Percentiles rank a stretch among this genome's conserved stretches.
phyloP scores from a whole-genome alignment of 805 yeast species.

The Gaillardinia entomophila region DNA sequence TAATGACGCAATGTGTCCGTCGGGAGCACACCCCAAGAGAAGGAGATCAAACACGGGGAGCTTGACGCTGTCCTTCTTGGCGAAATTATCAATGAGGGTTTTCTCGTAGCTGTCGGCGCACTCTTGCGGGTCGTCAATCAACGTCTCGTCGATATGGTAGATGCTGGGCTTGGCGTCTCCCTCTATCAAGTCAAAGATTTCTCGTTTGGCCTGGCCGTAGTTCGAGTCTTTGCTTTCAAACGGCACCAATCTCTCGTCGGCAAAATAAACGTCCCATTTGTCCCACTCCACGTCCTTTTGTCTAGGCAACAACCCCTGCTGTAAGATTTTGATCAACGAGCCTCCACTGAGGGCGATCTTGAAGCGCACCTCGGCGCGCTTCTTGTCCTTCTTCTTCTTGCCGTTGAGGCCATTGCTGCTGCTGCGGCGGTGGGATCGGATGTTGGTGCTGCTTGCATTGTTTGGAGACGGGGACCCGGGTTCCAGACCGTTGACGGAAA shows the following conservation, averaged over 20 bases:
- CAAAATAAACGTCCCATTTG: slow-evolving; percentile 93
- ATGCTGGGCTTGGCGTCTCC: slow-evolving; percentile 58
- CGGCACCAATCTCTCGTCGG: slow-evolving; percentile 93
- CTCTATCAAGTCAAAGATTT: slow-evolving; percentile 67
- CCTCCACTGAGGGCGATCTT: slow-evolving; percentile 93
- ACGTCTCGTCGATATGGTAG: slow-evolving; percentile 73
- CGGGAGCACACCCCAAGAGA: slow-evolving; percentile 95
- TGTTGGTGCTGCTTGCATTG: slow-evolving; percentile 4
- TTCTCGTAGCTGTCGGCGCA: slow-evolving; percentile 94
- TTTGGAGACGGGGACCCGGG: slow-evolving; percentile 12
- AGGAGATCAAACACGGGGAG: slow-evolving; percentile 91
- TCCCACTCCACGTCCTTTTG: slow-evolving; percentile 76
- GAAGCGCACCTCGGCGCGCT: slow-evolving; percentile 64
- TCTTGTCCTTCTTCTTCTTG: slow-evolving; percentile 40
- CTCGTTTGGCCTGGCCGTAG: slow-evolving; percentile 82
- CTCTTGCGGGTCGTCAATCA: slow-evolving; percentile 78
- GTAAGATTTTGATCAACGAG: slow-evolving; percentile 76
- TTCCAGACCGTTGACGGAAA: slow-evolving; percentile 6
- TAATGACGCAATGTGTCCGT: slow-evolving; percentile 95
- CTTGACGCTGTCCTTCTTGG: slow-evolving; percentile 93
- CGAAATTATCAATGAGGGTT: slow-evolving; percentile 79
- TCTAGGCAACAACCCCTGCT: slow-evolving; percentile 77
- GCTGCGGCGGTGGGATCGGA: slow-evolving; percentile 6
- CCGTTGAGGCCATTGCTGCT: slow-evolving; percentile 9
- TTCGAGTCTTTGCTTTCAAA: slow-evolving; percentile 78